Evolutionary conservation across 257 asterid species (phyloP).

Genomic region (Solanum phureja): DNA sequence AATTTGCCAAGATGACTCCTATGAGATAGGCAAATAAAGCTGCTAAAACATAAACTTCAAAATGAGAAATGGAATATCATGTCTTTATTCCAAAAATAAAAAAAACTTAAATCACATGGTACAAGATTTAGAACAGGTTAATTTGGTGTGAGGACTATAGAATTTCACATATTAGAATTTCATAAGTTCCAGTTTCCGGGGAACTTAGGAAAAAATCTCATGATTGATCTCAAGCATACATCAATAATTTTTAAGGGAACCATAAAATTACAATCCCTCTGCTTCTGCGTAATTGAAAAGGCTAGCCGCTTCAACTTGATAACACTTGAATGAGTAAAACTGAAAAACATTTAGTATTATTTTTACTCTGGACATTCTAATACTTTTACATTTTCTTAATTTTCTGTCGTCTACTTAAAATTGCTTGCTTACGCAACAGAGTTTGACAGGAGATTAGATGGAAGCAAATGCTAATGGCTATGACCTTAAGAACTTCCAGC

Average conservation of each 20-base stretch:
- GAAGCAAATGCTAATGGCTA: neutral
- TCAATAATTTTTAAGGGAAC: neutral
- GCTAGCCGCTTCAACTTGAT: neutral
- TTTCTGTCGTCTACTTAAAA: neutral
- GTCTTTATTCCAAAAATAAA: neutral
- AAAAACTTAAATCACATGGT: neutral
- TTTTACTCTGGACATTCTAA: neutral
- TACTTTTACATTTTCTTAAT: neutral
- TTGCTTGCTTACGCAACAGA: neutral
- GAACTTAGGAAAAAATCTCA: neutral
- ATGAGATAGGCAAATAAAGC: neutral
- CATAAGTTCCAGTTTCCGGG: neutral
- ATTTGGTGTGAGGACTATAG: neutral
- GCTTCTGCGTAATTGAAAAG: neutral
- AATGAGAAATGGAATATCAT: neutral
- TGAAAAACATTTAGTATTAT: neutral
- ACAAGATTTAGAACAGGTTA: neutral
- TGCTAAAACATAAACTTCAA: neutral
- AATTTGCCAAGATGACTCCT: neutral
- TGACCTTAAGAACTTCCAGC: neutral
- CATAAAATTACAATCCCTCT: neutral
- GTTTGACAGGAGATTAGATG: neutral
- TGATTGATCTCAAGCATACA: neutral
- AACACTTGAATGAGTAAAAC: neutral
- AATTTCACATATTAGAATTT: neutral